Evolutionary conservation across 257 asterid genomes (phyloP).

Genomic region (Nicotiana otophora): DNA sequence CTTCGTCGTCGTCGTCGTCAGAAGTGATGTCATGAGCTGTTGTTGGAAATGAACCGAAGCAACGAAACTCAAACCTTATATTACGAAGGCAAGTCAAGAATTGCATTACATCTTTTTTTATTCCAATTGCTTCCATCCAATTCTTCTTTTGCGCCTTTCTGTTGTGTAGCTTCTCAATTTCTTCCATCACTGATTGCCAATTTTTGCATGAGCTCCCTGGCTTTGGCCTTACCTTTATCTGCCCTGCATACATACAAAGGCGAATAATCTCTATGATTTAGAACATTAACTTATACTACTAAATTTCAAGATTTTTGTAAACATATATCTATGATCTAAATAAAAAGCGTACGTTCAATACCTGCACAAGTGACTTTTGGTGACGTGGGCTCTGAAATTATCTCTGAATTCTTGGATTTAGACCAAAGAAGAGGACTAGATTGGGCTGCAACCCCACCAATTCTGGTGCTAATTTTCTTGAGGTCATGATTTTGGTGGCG

Average conservation of each 20-base stretch:
- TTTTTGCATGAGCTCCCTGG: conserved; percentile 47
- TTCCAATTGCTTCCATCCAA: conserved; percentile 62
- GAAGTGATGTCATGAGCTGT: conserved; percentile 46
- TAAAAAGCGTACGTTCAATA: background rate
- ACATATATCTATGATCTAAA: too few relatives aligned
- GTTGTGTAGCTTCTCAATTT: conserved; percentile 74
- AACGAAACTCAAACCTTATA: conserved; percentile 66
- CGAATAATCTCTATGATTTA: background rate
- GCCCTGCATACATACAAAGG: conserved; percentile 37
- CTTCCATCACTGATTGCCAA: conserved; percentile 94
- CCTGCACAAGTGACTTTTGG: conserved; percentile 79
- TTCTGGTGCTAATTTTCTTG: conserved; percentile 25
- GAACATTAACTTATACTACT: background rate
- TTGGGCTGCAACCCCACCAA: conserved; percentile 20
- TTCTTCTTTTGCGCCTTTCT: conserved; percentile 36
- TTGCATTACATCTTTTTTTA: conserved; percentile 78
- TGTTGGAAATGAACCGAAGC: conserved; percentile 63
- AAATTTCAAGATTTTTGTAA: background rate
- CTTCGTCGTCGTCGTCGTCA: conserved; percentile 50
- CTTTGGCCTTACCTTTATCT: conserved; percentile 50
- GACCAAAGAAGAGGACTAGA: conserved; percentile 55
- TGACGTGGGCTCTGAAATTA: conserved; percentile 60
- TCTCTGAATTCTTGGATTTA: conserved; percentile 39
- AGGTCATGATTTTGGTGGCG: conserved; percentile 32
- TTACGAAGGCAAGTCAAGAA: conserved; percentile 66